phyloP scores from a whole-genome alignment of 371 early-diverging fungal species.

The Syncephalastrum racemosum region DNA sequence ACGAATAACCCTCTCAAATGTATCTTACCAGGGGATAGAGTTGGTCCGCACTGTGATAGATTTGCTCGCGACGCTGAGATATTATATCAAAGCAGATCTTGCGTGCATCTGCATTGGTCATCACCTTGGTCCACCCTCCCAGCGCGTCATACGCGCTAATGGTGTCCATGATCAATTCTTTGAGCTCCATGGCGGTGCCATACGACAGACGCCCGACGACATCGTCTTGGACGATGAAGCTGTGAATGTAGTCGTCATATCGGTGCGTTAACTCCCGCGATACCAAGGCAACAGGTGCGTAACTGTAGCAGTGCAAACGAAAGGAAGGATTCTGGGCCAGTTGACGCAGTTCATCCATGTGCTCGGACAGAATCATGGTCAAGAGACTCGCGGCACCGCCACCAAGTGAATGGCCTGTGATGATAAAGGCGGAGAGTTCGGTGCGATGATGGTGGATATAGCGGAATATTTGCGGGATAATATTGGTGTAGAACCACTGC shows the following conservation, averaged over 20 bases:
- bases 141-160: slow-evolving; percentile 35
- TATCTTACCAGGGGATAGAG: slow-evolving; percentile 34
- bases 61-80: slow-evolving; percentile 23
- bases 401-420: slow-evolving; percentile 59
- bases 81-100: slow-evolving; percentile 34
- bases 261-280: slow-evolving; percentile 60
- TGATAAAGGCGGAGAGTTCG: slow-evolving; percentile 17
- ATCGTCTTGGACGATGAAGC: slow-evolving; percentile 74
- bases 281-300: slow-evolving; percentile 56
- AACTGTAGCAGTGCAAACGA: slow-evolving; percentile 39
- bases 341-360: slow-evolving; percentile 44
- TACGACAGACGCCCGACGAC: slow-evolving; percentile 75
- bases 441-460: slow-evolving; percentile 27
- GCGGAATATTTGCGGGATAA: slow-evolving; percentile 65
- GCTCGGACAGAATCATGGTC: slow-evolving; percentile 73
- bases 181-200: slow-evolving; percentile 59
- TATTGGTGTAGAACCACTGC: slow-evolving; percentile 73
- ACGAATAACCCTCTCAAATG: not conserved
- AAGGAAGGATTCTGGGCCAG: slow-evolving; percentile 37
- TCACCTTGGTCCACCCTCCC: slow-evolving; percentile 30
- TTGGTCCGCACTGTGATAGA: slow-evolving; percentile 22
- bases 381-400: slow-evolving; percentile 73
- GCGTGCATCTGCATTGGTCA: slow-evolving; percentile 14
- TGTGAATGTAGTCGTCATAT: slow-evolving; percentile 61
- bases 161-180: slow-evolving; percentile 41